phyloP scores from a whole-genome alignment of 129 eudicot species.

The Flaveria trinervia region DNA sequence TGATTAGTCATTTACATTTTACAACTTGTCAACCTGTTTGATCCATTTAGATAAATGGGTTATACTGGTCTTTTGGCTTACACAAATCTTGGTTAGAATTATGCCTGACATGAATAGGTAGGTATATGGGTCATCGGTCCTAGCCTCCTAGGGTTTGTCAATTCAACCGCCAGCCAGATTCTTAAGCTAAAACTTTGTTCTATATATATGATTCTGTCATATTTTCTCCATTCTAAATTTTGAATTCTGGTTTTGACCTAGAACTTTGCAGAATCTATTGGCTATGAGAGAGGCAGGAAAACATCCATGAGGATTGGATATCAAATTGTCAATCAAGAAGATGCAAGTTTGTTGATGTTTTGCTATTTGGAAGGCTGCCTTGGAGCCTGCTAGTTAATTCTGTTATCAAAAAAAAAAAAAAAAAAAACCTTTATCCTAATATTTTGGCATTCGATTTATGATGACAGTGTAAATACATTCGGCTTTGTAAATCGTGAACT shows the following conservation, averaged over 20 bases:
- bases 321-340: slow-evolving; percentile 1
- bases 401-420: not conserved
- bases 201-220: not conserved
- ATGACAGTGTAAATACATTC: slow-evolving; percentile 52
- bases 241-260: not conserved
- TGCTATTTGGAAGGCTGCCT: slow-evolving; percentile 28
- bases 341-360: slow-evolving; percentile 9
- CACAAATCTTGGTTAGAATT: no score
- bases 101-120: no score
- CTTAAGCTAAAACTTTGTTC: no score
- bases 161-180: not conserved
- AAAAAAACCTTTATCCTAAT: slow-evolving; percentile 22
- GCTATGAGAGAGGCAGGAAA: slow-evolving; percentile 23
- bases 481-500: slow-evolving; percentile 43
- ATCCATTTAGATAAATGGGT: not conserved
- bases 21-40: not conserved
- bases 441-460: slow-evolving; percentile 34
- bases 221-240: not conserved
- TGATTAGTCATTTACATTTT: not conserved
- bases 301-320: slow-evolving; percentile 22
- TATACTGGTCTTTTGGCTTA: not conserved
- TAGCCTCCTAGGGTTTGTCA: not conserved
- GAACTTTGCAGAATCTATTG: slow-evolving; percentile 28
- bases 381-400: slow-evolving; percentile 23
- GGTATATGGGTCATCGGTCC: not conserved